A percentile compares a stretch with the other conserved stretches of the same genome.
Conservation (phyloP, 75 land plant species). For the Larix kaempferi region DNA sequence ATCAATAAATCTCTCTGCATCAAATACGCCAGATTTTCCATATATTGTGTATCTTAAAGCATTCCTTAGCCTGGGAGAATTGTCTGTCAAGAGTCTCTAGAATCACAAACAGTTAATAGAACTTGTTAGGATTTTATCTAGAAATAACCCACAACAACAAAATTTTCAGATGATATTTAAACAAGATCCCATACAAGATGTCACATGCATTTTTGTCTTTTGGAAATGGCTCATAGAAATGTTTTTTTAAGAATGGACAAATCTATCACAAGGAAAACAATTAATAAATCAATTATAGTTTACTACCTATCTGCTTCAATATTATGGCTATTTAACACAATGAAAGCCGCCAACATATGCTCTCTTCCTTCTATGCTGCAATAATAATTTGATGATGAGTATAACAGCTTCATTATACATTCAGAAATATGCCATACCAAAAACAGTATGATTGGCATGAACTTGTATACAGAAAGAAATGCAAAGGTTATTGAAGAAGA, state of each 20-base stretch:
- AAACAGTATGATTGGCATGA: too few relatives aligned
- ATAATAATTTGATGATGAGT: too few relatives aligned
- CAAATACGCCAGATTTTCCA: constrained; percentile 93
- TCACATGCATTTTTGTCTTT: background rate
- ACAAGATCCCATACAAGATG: background rate
- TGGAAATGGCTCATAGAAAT: background rate
- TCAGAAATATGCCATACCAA: too few relatives aligned
- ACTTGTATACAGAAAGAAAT: too few relatives aligned
- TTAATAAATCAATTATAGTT: background rate
- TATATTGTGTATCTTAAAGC: constrained; percentile 96
- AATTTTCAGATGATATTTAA: background rate
- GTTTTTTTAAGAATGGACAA: background rate
- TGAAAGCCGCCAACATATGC: too few relatives aligned
- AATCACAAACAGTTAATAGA: background rate
- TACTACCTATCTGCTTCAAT: background rate
- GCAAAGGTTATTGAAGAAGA: too few relatives aligned
- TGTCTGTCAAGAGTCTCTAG: constrained; percentile 94
- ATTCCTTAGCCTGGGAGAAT: constrained; percentile 87
- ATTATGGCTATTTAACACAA: background rate
- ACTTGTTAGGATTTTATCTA: constrained; percentile 1
- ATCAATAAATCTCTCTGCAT: constrained; percentile 98
- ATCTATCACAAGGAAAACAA: background rate
- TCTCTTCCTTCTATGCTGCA: too few relatives aligned
- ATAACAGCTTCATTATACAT: too few relatives aligned
- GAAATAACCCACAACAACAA: background rate